phyloP scores from a whole-genome alignment of 805 yeast genomes.

The Lachancea quebecensis region DNA sequence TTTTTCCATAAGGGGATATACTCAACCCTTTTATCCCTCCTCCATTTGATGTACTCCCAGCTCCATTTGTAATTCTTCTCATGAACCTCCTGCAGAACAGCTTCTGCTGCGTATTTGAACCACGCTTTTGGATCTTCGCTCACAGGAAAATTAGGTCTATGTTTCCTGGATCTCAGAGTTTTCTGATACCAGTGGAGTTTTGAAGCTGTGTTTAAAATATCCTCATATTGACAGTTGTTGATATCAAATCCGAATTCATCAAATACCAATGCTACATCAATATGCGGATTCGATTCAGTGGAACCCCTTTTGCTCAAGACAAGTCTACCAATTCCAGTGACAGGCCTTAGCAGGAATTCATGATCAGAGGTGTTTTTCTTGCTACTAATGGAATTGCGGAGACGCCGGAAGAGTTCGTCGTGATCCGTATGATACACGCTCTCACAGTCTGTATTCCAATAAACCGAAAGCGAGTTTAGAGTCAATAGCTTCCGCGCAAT shows the following conservation, averaged over 20 bases:
- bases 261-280: constrained; percentile 67
- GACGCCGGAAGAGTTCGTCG: constrained; percentile 42
- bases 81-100: constrained; percentile 72
- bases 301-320: constrained; percentile 75
- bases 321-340: constrained; percentile 78
- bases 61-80: constrained; percentile 77
- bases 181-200: constrained; percentile 70
- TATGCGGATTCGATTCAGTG: constrained; percentile 60
- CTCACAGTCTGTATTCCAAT: constrained; percentile 69
- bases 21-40: constrained; percentile 63
- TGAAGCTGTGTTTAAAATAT: constrained; percentile 73
- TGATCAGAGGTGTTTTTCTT: constrained; percentile 30
- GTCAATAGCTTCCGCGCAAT: constrained; percentile 73
- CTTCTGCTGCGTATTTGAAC: constrained; percentile 75
- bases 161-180: constrained; percentile 65
- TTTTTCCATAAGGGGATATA: constrained; percentile 65
- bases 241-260: constrained; percentile 85
- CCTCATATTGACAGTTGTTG: constrained; percentile 79
- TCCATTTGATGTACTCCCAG: constrained; percentile 71
- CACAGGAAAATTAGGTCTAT: constrained; percentile 51
- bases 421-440: constrained; percentile 44
- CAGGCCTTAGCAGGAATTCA: constrained; percentile 74
- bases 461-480: constrained; percentile 65
- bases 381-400: constrained; percentile 39
- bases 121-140: constrained; percentile 68